A percentile compares a stretch with the other conserved stretches of the same genome.
phyloP scores from a whole-genome alignment of 2,329 filamentous ascomycete species.

The Pseudogymnoascus destructans region DNA sequence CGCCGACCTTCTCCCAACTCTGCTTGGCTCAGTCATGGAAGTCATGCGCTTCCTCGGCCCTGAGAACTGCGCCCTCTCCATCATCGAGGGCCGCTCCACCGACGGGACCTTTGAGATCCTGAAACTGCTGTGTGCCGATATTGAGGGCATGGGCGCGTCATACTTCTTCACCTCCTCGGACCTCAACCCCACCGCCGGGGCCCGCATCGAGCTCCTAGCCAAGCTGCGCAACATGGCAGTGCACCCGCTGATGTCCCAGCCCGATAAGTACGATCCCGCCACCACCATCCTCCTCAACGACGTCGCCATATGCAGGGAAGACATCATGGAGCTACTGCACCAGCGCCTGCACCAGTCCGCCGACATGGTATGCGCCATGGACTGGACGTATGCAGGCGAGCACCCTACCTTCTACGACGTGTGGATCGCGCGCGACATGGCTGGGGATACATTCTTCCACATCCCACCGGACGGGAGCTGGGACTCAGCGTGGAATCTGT shows the following conservation, averaged over 20 bases:
- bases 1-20: slow-evolving; percentile 32
- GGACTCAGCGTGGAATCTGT: slow-evolving; percentile 37
- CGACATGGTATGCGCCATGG: slow-evolving; percentile 45
- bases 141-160: slow-evolving; percentile 28
- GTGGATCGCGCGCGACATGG: slow-evolving; percentile 40
- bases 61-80: slow-evolving; percentile 36
- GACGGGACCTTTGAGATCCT: slow-evolving; percentile 41
- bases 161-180: slow-evolving; percentile 33
- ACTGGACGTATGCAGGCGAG: slow-evolving; percentile 37
- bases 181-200: slow-evolving; percentile 30
- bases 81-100: slow-evolving; percentile 41
- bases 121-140: slow-evolving; percentile 27
- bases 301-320: slow-evolving; percentile 37
- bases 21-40: slow-evolving; percentile 39
- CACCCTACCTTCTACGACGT: slow-evolving; percentile 43
- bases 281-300: slow-evolving; percentile 40
- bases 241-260: slow-evolving; percentile 28
- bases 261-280: slow-evolving; percentile 21
- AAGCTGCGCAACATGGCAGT: slow-evolving; percentile 39
- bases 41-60: slow-evolving; percentile 34
- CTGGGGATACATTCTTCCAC: slow-evolving; percentile 42
- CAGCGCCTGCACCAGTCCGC: slow-evolving; percentile 35
- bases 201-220: slow-evolving; percentile 36
- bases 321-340: slow-evolving; percentile 42
- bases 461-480: slow-evolving; percentile 38